Conservation (phyloP, 805 yeast species). For the Komagataella mondaviorum region DNA sequence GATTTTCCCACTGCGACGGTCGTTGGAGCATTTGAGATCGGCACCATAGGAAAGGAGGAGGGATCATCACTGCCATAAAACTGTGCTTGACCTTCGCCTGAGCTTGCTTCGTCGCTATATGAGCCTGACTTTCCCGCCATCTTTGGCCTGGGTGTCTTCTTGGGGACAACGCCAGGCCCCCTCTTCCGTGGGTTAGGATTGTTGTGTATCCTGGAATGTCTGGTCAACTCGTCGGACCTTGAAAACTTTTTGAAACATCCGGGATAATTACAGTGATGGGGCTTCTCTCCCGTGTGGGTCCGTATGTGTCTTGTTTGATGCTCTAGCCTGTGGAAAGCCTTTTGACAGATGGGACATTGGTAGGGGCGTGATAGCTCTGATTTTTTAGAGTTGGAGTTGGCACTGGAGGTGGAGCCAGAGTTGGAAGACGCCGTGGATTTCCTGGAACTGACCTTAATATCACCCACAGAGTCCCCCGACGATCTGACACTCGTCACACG, state of each 20-base stretch:
- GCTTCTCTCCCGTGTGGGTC: slow-evolving; percentile 75
- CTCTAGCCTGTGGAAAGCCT: slow-evolving; percentile 64
- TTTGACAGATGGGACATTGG: slow-evolving; percentile 61
- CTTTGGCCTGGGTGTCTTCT: neutral
- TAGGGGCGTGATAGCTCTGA: slow-evolving; percentile 31
- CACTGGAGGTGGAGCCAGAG: neutral
- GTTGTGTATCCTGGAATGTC: slow-evolving; percentile 62
- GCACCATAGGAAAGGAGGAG: neutral
- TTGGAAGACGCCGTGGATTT: slow-evolving; percentile 10
- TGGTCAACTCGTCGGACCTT: slow-evolving; percentile 60
- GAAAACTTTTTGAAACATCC: slow-evolving; percentile 59
- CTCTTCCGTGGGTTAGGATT: slow-evolving; percentile 53
- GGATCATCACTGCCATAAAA: neutral
- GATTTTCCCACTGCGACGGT: slow-evolving; percentile 5
- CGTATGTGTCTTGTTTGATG: slow-evolving; percentile 72
- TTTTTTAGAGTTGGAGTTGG: neutral
- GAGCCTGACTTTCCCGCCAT: neutral
- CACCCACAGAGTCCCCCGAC: neutral
- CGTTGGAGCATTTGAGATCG: neutral
- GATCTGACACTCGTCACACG: neutral
- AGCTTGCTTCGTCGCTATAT: neutral
- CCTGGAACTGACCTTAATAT: neutral
- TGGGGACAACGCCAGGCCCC: neutral
- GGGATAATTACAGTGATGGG: slow-evolving; percentile 62
- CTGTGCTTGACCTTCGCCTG: neutral